Base-by-base conservation (phyloP, 2,329 filamentous ascomycete species). In the Xylaria polymorpha region DNA sequence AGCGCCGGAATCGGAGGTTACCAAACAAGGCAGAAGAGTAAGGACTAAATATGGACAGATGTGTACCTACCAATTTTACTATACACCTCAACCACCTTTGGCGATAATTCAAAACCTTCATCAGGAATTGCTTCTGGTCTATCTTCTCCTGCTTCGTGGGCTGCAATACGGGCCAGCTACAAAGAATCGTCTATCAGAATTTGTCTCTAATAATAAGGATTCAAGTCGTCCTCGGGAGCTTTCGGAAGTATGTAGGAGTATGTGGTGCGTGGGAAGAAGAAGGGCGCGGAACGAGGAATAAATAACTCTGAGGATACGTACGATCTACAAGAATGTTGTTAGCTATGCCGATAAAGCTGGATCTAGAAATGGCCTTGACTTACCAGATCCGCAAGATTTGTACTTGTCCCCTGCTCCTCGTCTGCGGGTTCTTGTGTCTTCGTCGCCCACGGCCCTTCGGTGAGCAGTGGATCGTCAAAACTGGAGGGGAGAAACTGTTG, bases 1-100 rank as follows among this genome's bases (percentile, higher is more conserved):
- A 71, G 66, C 56, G 9, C 41, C 56, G 2, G 25, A 41, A 15
- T 41, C 22, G 3, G 2, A 12, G 32, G 20, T 37, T n/a, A 14
- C 10, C 22, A 35, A 43, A 7, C 12, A 48, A 18, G 6, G 20
- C 2, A 59, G 1, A 57, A 59, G 1, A 57, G 2, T 5, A 18
- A 20, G 37, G 20, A 18, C 3, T 12, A 22, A 20, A n/a, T 3
- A 20, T 43, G 12, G n/a, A 3, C 25, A 35, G 15, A 20, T 39
- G 8, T 32, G 1, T 25, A 67, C 69, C 55, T 14, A 68, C 68
- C 85, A 73, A 83, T 93, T 90, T 97, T 97, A 70, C 92, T 92
- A 80, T 97, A 98, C 18, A 97, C 95, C 78, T 98, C 95, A 18
- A 98, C 87, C 15, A 98, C 94, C 82, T 97, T 98, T 51, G 91